Evolutionary conservation across 495 filamentous ascomycete species (phyloP).

Genomic region (Podospora tetraspora): DNA sequence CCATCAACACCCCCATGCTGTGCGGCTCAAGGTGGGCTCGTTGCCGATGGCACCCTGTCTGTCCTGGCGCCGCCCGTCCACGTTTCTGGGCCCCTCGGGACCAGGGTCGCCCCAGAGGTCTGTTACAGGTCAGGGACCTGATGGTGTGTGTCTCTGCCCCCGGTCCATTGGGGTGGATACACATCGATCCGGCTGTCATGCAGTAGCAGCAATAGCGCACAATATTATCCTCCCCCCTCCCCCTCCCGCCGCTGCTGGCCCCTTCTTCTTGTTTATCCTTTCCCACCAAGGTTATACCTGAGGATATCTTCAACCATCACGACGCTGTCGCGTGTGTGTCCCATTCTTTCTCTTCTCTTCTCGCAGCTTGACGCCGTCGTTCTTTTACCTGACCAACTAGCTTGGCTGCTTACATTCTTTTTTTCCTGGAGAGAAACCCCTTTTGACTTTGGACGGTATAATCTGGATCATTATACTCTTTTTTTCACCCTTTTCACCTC

Average conservation of each 20-base stretch:
- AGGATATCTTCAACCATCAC: slow-evolving; percentile 38
- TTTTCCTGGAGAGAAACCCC: slow-evolving; percentile 33
- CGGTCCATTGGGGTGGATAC: slow-evolving; percentile 32
- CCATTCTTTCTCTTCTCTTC: slow-evolving; percentile 40
- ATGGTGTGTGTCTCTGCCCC: slow-evolving; percentile 25
- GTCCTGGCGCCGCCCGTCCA: slow-evolving; percentile 19
- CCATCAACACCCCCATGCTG: slow-evolving; percentile 5
- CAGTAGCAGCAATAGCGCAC: slow-evolving; percentile 25
- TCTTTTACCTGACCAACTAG: slow-evolving; percentile 54
- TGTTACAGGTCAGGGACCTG: slow-evolving; percentile 36
- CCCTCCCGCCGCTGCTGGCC: slow-evolving; percentile 27
- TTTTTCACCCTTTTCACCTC: slow-evolving; percentile 11
- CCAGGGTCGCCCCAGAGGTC: slow-evolving; percentile 31
- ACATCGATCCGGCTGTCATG: slow-evolving; percentile 33
- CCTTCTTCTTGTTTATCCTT: slow-evolving; percentile 36
- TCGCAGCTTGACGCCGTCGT: slow-evolving; percentile 49
- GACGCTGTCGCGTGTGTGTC: slow-evolving; percentile 45
- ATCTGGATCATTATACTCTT: slow-evolving; percentile 39
- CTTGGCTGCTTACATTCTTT: slow-evolving; percentile 53
- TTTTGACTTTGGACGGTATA: slow-evolving; percentile 42
- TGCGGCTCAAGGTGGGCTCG: neutral
- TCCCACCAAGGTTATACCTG: slow-evolving; percentile 36
- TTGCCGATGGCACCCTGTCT: slow-evolving; percentile 2
- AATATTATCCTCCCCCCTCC: slow-evolving; percentile 35
- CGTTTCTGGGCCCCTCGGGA: slow-evolving; percentile 21